Evolutionary conservation across 2,329 filamentous ascomycete genomes (phyloP).

Genomic region (Colletotrichum ledebouriae): DNA sequence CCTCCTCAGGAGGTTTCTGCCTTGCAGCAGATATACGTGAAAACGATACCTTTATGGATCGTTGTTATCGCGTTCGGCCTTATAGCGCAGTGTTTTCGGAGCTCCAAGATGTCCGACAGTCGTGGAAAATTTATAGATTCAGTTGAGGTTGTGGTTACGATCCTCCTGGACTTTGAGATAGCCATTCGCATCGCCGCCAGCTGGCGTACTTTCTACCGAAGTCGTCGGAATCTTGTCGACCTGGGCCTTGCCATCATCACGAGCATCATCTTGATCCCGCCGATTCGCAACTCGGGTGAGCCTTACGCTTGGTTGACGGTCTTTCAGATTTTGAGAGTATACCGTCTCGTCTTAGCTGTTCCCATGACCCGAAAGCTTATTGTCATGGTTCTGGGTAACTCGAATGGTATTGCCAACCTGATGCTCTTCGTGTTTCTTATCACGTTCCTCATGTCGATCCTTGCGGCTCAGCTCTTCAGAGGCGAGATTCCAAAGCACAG

Average conservation of each 20-base stretch:
- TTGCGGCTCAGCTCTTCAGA: slow-evolving; percentile 92
- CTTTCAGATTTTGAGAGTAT: slow-evolving; percentile 93
- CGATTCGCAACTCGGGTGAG: slow-evolving; percentile 78
- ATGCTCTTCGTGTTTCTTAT: slow-evolving; percentile 97
- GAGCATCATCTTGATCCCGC: slow-evolving; percentile 85
- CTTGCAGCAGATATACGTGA: slow-evolving; percentile 81
- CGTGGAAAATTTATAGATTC: slow-evolving; percentile 76
- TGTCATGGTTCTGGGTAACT: slow-evolving; percentile 88
- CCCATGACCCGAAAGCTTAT: slow-evolving; percentile 90
- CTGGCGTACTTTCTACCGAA: slow-evolving; percentile 84
- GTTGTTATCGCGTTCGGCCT: slow-evolving; percentile 83
- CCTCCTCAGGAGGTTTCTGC: slow-evolving; percentile 53
- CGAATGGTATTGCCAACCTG: slow-evolving; percentile 90
- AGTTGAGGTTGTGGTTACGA: slow-evolving; percentile 81
- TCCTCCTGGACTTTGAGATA: slow-evolving; percentile 86
- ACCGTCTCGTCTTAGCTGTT: slow-evolving; percentile 91
- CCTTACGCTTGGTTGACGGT: slow-evolving; percentile 89
- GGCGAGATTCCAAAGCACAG: slow-evolving; percentile 82
- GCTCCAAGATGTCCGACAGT: slow-evolving; percentile 76
- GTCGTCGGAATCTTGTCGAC: slow-evolving; percentile 83
- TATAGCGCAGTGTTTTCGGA: slow-evolving; percentile 83
- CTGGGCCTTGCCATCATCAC: slow-evolving; percentile 84
- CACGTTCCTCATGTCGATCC: slow-evolving; percentile 93
- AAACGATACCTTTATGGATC: slow-evolving; percentile 83
- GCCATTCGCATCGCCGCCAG: slow-evolving; percentile 81